Conservation (phyloP, 257 asterid genomes). For the Orobanche coerulescens region DNA sequence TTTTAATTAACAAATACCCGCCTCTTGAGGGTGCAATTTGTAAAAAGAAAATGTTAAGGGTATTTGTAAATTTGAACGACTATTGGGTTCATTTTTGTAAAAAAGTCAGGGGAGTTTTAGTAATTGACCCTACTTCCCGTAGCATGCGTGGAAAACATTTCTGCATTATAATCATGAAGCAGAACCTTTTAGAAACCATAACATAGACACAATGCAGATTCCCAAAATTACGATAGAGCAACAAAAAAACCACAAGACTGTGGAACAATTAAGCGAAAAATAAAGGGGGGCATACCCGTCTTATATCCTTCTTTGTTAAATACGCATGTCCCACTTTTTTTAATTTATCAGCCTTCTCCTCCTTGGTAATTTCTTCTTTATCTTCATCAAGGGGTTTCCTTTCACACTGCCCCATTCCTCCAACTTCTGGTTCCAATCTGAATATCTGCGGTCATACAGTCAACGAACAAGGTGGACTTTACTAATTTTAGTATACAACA, state of each 20-base stretch:
- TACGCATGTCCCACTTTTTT: conserved; percentile 28
- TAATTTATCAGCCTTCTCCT: conserved; percentile 30
- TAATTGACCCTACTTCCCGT: too few species aligned
- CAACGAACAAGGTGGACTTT: background rate
- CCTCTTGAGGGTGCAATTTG: too few species aligned
- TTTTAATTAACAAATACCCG: too few species aligned
- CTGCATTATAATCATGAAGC: background rate
- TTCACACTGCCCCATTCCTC: conserved; percentile 31
- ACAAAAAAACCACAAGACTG: background rate
- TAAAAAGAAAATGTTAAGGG: background rate
- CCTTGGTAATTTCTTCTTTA: conserved; percentile 33
- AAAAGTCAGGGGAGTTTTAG: background rate
- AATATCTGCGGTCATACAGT: conserved; percentile 43
- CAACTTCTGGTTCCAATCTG: conserved; percentile 58
- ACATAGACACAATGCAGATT: background rate
- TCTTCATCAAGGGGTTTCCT: conserved; percentile 27
- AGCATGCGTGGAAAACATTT: background rate
- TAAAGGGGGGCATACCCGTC: conserved; percentile 31
- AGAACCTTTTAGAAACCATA: background rate
- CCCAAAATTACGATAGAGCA: background rate
- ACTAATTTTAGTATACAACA: background rate
- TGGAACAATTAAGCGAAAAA: background rate
- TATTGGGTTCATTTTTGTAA: background rate
- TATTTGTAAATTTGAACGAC: background rate
- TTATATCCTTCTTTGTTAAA: conserved; percentile 37